Conservation (phyloP, 2,329 filamentous ascomycete genomes). For the Chaetomiaceae sp. region DNA sequence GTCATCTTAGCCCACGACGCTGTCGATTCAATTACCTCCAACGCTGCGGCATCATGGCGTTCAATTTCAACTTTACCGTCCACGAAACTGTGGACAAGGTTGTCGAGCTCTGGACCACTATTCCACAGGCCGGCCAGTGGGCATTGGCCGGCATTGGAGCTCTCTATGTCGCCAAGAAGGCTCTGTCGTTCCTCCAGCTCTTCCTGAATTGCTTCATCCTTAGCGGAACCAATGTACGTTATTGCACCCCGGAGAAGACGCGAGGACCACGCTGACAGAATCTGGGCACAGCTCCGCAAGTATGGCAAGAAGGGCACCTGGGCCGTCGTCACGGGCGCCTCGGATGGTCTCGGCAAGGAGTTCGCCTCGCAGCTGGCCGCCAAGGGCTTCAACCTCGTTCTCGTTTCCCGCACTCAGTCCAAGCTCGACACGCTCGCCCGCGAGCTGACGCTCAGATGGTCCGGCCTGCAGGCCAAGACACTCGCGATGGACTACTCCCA, state of each 20-base stretch:
- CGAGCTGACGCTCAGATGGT: conserved; percentile 69
- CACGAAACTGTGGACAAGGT: conserved; percentile 32
- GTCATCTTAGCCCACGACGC: not conserved
- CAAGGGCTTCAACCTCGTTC: conserved; percentile 90
- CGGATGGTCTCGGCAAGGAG: conserved; percentile 95
- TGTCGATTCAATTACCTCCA: not conserved
- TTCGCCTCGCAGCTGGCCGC: conserved; percentile 84
- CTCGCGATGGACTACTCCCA: conserved; percentile 88
- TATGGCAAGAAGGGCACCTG: conserved; percentile 91
- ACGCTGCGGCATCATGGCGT: conserved; percentile 11
- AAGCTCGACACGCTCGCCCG: conserved; percentile 76
- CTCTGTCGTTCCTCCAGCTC: conserved; percentile 56
- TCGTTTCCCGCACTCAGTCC: conserved; percentile 90
- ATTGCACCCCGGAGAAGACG: too few relatives aligned
- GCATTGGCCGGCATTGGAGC: conserved; percentile 54
- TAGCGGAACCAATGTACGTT: conserved; percentile 55
- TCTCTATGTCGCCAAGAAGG: conserved; percentile 52
- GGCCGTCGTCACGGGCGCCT: conserved; percentile 92
- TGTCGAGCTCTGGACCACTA: conserved; percentile 31
- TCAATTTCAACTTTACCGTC: conserved; percentile 5
- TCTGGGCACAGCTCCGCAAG: conserved; percentile 63
- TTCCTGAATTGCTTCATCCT: conserved; percentile 66
- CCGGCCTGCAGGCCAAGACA: conserved; percentile 64
- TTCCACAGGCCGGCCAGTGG: conserved; percentile 45
- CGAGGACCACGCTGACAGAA: conserved; percentile 18